These are phyloP conservation scores for Groenewaldozyma auringiensis DNA, from an alignment of 1,139 yeast genomes.

Conservation along the genomic window DNA sequence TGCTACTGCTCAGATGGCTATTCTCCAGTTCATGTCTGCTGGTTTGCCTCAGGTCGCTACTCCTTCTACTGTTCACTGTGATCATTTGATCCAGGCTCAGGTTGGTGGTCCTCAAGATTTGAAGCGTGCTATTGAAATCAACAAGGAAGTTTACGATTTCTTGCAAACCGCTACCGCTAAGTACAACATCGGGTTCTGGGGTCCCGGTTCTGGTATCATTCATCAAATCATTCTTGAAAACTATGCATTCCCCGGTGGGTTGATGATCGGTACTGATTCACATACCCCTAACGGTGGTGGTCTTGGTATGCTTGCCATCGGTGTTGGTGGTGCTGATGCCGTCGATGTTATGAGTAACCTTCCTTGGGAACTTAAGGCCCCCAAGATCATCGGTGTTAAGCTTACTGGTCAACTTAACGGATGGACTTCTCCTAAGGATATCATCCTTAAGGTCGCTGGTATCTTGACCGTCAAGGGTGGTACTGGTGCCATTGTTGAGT, in stretches of 20 bases:
- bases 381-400: constrained; percentile 84
- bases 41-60: constrained; percentile 91
- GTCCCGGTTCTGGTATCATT: constrained; percentile 97
- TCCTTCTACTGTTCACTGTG: constrained; percentile 98
- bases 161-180: constrained; percentile 90
- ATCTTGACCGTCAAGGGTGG: constrained; percentile 92
- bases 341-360: constrained; percentile 94
- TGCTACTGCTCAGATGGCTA: constrained; percentile 99
- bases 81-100: constrained; percentile 97
- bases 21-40: constrained; percentile 96
- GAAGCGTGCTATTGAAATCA: constrained; percentile 83
- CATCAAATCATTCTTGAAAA: constrained; percentile 96
- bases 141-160: constrained; percentile 96
- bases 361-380: constrained; percentile 99
- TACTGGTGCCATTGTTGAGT: constrained; percentile 91
- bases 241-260: constrained; percentile 87
- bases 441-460: constrained; percentile 87
- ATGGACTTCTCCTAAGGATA: constrained; percentile 96
- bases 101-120: constrained; percentile 89
- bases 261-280: constrained; percentile 96
- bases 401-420: constrained; percentile 80
- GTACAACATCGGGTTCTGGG: constrained; percentile 99
- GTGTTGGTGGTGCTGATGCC: constrained; percentile 99
- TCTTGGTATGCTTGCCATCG: constrained; percentile 92
- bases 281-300: constrained; percentile 99